These are phyloP conservation scores for Tulasnella calospora DNA, from an alignment of 768 basidiomycete genomes.

Conservation along the genomic window DNA sequence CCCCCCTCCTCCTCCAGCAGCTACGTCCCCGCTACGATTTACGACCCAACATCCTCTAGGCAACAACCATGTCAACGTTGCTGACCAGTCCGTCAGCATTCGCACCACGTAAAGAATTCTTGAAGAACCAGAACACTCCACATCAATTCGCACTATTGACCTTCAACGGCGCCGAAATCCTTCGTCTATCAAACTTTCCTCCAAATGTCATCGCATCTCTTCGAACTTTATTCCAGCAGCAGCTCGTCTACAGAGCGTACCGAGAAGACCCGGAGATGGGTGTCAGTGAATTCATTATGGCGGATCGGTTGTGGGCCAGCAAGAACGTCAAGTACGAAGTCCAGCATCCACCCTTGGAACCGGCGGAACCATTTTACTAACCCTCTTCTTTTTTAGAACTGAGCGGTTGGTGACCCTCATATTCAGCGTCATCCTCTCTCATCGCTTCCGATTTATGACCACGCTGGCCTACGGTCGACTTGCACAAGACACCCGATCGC, in stretches of 20 bases:
- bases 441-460: slow-evolving; percentile 20
- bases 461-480: slow-evolving; percentile 27
- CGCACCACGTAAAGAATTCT: slow-evolving; percentile 26
- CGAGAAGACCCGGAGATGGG: slow-evolving; percentile 26
- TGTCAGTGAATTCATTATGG: slow-evolving; percentile 25
- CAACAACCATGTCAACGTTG: not conserved
- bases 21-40: not conserved
- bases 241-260: slow-evolving; percentile 10
- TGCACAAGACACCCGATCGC: slow-evolving; percentile 21
- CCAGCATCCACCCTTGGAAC: not conserved
- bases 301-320: slow-evolving; percentile 18
- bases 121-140: slow-evolving; percentile 19
- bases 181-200: slow-evolving; percentile 28
- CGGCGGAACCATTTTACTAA: not conserved
- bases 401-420: slow-evolving; percentile 25
- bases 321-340: slow-evolving; percentile 9
- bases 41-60: not conserved
- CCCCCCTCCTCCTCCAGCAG: too few species aligned
- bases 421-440: slow-evolving; percentile 25
- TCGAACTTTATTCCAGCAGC: slow-evolving; percentile 14
- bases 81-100: slow-evolving; percentile 14
- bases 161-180: slow-evolving; percentile 29
- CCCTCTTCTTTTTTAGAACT: slow-evolving; percentile 3
- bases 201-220: slow-evolving; percentile 17
- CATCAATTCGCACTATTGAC: slow-evolving; percentile 27